These are phyloP conservation scores for Hanseniaspora nectarophila DNA, from an alignment of 805 yeast genomes.

Conservation along the genomic window DNA sequence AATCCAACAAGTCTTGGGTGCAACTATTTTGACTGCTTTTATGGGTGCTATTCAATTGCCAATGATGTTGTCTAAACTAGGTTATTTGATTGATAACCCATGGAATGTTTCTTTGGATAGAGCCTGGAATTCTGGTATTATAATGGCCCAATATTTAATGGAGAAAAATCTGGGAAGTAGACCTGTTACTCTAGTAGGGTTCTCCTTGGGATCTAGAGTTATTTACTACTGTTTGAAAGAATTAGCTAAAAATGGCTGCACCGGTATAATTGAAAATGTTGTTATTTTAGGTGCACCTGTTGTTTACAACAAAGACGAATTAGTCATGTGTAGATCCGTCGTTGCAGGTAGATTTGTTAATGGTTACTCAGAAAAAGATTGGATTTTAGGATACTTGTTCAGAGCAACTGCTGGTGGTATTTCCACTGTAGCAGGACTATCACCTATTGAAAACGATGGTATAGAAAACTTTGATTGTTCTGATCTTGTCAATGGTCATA, in stretches of 20 bases:
- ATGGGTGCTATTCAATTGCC: conserved; percentile 92
- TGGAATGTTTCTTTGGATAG: conserved; percentile 96
- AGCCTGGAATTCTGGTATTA: conserved; percentile 91
- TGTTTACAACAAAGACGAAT: conserved; percentile 64
- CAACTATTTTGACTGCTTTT: conserved; percentile 74
- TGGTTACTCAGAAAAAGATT: conserved; percentile 84
- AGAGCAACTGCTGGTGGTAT: conserved; percentile 94
- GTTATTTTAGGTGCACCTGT: conserved; percentile 79
- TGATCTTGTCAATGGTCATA: conserved; percentile 79
- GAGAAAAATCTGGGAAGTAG: conserved; percentile 81
- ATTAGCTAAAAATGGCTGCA: conserved; percentile 72
- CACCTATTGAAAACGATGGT: conserved; percentile 55
- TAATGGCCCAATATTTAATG: conserved; percentile 81
- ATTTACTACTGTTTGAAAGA: conserved; percentile 82
- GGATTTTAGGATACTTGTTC: conserved; percentile 90
- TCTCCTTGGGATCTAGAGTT: conserved; percentile 84
- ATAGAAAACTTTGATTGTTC: conserved; percentile 84
- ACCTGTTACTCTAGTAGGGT: conserved; percentile 86
- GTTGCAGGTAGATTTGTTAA: conserved; percentile 84
- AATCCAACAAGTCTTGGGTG: conserved; percentile 88
- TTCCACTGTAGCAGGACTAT: conserved; percentile 79
- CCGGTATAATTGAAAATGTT: conserved; percentile 81
- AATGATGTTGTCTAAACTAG: conserved; percentile 76
- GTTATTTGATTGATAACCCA: conserved; percentile 86
- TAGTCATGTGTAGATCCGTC: conserved; percentile 66